Base-by-base conservation (phyloP, 176 grass and related monocot species). In the Miscanthus lutarioriparius region DNA sequence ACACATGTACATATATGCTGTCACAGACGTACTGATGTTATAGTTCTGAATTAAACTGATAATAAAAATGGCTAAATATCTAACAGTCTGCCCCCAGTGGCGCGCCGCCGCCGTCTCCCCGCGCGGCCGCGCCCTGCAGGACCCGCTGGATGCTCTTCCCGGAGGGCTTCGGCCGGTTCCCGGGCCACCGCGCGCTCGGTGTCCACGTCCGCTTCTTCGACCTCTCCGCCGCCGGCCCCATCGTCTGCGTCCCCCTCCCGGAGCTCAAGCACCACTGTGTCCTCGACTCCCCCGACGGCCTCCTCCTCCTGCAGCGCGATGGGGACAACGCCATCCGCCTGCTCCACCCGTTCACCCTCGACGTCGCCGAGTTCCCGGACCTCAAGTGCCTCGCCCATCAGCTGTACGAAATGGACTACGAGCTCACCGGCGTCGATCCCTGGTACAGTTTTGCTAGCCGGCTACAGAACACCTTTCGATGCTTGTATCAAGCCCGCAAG, bases 341-440 rank as follows among this genome's bases (percentile, higher is more conserved):
- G 19, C 74, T 76, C 48, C 74, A 76, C 75, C 75, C 75, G n/a
- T 82, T 82, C 80, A 82, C 67, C 67, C 67, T 49, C 51, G 80
- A 82, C 36, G 14, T 81, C 66, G 79, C 79, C 4, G 32, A 70
- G 22, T 39, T 40, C 22, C 79, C 79, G 14, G 43, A 67, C 14
- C 48, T 81, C 13, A 0, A 81, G 3, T 19, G 8, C 49, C 47
- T 81, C 33, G 43, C 48, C 33, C n/a, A 54, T 2, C 66, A 70
- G 22, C 47, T 81, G 30, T 15, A 4, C 48, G 0, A 37, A n/a
- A 19, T 81, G 64, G 10, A 76, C 4, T 22, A 13, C 73, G 27
- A 76, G 30, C 19, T 6, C 30, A 2, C 10, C 9, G 30, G 30
- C 30, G 32, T 15, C 33, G 2, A 37, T 7, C 7, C 32, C 30